Evolutionary conservation across 352 stramenopile species (phyloP).

Genomic region (Phytophthora fragariaefolia): DNA sequence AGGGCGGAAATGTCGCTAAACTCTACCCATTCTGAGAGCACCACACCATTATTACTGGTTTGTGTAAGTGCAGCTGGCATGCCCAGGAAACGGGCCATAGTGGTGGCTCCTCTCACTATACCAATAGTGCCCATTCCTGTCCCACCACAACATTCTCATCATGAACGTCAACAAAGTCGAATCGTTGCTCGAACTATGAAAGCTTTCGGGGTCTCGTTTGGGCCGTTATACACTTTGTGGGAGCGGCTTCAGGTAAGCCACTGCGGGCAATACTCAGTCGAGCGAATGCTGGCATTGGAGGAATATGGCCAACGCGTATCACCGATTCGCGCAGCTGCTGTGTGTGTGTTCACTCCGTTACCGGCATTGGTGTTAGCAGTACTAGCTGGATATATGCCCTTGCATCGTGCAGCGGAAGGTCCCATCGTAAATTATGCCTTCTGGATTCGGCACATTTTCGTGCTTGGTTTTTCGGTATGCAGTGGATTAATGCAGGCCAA

Average conservation of each 20-base stretch:
- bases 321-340: constrained; percentile 21
- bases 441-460: constrained; percentile 33
- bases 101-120: constrained; percentile 18
- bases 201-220: constrained; percentile 20
- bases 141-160: constrained; percentile 3
- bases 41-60: no score
- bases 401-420: constrained; percentile 19
- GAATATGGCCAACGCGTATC: constrained; percentile 41
- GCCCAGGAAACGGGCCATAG: constrained; percentile 23
- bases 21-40: no score
- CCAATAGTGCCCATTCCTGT: not conserved
- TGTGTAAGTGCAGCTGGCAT: constrained; percentile 8
- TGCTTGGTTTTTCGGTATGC: constrained; percentile 13
- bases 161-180: constrained; percentile 26
- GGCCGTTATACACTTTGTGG: constrained; percentile 35
- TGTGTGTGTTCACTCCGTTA: constrained; percentile 38
- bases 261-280: constrained; percentile 47
- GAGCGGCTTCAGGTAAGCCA: constrained; percentile 42
- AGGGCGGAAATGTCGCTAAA: no score
- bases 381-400: constrained; percentile 19
- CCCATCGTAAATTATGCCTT: constrained; percentile 37
- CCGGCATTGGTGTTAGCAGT: constrained; percentile 28
- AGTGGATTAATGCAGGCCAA: constrained; percentile 31
- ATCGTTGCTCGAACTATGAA: constrained; percentile 27
- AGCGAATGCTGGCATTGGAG: constrained; percentile 39